These are phyloP conservation scores for Papiliotrema fonsecae DNA, from an alignment of 1,284 basidiomycete genomes.

Conservation along the genomic window DNA sequence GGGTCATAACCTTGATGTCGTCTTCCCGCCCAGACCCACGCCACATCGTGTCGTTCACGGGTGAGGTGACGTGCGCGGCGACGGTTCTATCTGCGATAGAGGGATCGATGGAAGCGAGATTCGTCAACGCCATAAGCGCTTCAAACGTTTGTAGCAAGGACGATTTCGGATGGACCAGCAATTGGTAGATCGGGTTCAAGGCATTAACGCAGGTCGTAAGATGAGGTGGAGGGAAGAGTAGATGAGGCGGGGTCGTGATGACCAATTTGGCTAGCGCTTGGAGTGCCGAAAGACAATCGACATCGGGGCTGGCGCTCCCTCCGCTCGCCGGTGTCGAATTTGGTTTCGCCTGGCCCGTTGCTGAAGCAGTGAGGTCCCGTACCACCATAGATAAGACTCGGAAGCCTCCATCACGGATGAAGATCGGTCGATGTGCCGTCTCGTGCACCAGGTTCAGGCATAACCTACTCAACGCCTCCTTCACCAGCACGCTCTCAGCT, in stretches of 20 bases:
- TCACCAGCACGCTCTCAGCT: slow-evolving; percentile 49
- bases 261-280: slow-evolving; percentile 90
- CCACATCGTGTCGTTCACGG: slow-evolving; percentile 9
- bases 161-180: slow-evolving; percentile 65
- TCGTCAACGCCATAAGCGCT: slow-evolving; percentile 90
- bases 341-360: not conserved
- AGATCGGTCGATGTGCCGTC: slow-evolving; percentile 66
- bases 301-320: not conserved
- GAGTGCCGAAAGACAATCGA: slow-evolving; percentile 60
- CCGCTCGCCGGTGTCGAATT: not conserved
- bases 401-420: slow-evolving; percentile 78
- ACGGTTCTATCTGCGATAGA: slow-evolving; percentile 61
- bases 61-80: slow-evolving; percentile 24
- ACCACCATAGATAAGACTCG: slow-evolving; percentile 64
- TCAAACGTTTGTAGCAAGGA: slow-evolving; percentile 82
- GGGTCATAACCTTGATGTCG: slow-evolving; percentile 55
- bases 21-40: slow-evolving; percentile 14
- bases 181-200: slow-evolving; percentile 66
- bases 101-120: slow-evolving; percentile 74
- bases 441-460: slow-evolving; percentile 71
- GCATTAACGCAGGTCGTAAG: slow-evolving; percentile 71
- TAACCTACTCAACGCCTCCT: slow-evolving; percentile 51
- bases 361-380: slow-evolving; percentile 29
- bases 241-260: slow-evolving; percentile 82
- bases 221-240: slow-evolving; percentile 70